Conservation (phyloP, 2,329 filamentous ascomycete genomes). For the Xenosphaeropsis pyriputrescens region DNA sequence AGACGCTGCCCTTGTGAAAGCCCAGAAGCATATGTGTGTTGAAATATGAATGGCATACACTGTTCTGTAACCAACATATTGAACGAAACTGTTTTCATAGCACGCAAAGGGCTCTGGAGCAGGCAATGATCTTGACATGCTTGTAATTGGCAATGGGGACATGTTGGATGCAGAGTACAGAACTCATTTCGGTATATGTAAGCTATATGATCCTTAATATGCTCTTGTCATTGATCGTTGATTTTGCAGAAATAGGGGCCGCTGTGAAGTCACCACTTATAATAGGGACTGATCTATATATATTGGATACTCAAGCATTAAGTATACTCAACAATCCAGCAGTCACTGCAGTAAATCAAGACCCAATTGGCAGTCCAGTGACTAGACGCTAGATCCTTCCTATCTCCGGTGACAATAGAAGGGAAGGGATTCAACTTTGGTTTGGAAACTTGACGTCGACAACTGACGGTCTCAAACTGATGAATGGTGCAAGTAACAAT, state of each 20-base stretch:
- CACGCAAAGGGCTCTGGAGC: constrained; percentile 16
- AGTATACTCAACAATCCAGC: constrained; percentile 5
- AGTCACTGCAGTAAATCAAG: constrained; percentile 5
- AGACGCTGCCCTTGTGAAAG: constrained; percentile 21
- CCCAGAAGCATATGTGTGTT: constrained; percentile 15
- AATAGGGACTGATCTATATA: constrained; percentile 5
- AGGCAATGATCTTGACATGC: constrained; percentile 24
- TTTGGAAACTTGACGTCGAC: constrained; percentile 21
- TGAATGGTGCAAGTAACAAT: constrained; percentile 29
- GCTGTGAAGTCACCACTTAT: constrained; percentile 12
- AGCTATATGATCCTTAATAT: background rate
- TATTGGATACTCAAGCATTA: constrained; percentile 16
- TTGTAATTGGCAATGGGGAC: constrained; percentile 7
- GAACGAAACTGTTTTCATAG: constrained; percentile 15
- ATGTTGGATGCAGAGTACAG: constrained; percentile 25
- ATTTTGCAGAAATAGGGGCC: constrained; percentile 3
- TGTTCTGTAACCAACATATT: constrained; percentile 16
- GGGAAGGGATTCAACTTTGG: constrained; percentile 32
- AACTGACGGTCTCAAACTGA: constrained; percentile 24
- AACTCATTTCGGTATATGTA: constrained; percentile 2
- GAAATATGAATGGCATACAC: constrained; percentile 14
- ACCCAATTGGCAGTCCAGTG: constrained; percentile 22
- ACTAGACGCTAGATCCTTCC: constrained; percentile 25
- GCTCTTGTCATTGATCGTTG: constrained; percentile 1
- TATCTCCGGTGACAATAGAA: constrained; percentile 21